Evolutionary conservation across 345 rosid genomes (phyloP), one percentile per base, ranked within the genome.

Genomic region (Dipteronia dyeriana): DNA sequence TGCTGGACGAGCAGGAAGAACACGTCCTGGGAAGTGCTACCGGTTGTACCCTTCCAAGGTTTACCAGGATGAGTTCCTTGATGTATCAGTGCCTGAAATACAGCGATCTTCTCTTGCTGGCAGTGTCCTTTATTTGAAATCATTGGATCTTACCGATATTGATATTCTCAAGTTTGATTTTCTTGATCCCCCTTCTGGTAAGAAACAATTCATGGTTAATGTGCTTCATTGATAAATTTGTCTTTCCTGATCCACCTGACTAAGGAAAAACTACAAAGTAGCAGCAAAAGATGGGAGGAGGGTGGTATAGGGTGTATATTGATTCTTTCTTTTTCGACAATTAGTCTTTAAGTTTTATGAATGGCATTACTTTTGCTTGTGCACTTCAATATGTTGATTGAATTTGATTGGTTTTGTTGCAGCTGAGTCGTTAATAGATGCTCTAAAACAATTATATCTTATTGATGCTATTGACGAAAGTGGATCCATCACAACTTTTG

Each of bases 1-100:
- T 68, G 97, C 93, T 38, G 99, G 99, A 78, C 87, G 99, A 85
- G 99, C 99, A 66, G 99, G 99, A 74, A 90, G 99, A 88, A 94
- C 99, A 34, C 88, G 94, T 76, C 94, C 98, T 70, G 99, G 99
- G 70, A 96, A 94, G 87, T 96, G 98, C 84, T 96, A 96, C 73
- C 90, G 97, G 22, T 72, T 96, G 70, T 96, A 94, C 81, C 97
- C 99, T 34, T 87, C 91, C 22, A 83, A 75, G 20, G 78, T 91
- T 77, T 94, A 91, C 80, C 84, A 91, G 39, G 97, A 96, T 75
- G 94, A 96, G 47, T 91, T 96, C 72, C 90, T 88, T 75, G 98
- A 92, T 68, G 99, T 82, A 78, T 94, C 99, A 20, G 85, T 94
- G 82, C 99, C 99, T 80, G 98, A 96, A 84, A 96, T 96, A 83